Percentiles rank a stretch among this genome's conserved stretches.
These are phyloP conservation scores for Quercus robur DNA, from an alignment of 306 rosid genomes.

Conservation along the genomic window DNA sequence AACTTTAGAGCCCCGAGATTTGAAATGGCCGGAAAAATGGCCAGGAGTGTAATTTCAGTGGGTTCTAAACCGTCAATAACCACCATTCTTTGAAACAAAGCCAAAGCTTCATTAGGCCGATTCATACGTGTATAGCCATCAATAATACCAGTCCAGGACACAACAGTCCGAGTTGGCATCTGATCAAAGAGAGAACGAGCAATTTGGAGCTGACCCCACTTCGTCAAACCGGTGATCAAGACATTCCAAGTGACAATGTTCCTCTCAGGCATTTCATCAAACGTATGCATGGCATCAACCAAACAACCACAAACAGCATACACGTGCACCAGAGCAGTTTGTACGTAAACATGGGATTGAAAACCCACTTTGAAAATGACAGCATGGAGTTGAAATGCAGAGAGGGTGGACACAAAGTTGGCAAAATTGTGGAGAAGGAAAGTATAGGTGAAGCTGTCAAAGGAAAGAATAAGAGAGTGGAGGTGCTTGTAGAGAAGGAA, in stretches of 20 bases:
- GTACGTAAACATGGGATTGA: slow-evolving; percentile 54
- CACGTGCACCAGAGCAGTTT: slow-evolving; percentile 52
- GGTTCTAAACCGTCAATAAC: slow-evolving; percentile 43
- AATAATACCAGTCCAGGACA: slow-evolving; percentile 70
- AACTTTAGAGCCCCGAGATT: slow-evolving; percentile 50
- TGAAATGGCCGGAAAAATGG: slow-evolving; percentile 57
- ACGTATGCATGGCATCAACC: slow-evolving; percentile 42
- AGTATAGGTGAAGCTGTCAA: slow-evolving; percentile 55
- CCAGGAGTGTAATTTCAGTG: slow-evolving; percentile 54
- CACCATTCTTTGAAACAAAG: slow-evolving; percentile 55
- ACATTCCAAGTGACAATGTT: slow-evolving; percentile 70
- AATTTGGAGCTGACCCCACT: slow-evolving; percentile 51
- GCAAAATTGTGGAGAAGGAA: slow-evolving; percentile 58
- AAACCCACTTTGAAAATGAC: slow-evolving; percentile 56
- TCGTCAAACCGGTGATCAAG: slow-evolving; percentile 50
- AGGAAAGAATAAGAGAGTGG: not conserved
- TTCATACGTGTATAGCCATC: slow-evolving; percentile 52
- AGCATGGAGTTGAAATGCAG: slow-evolving; percentile 57
- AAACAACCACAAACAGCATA: slow-evolving; percentile 45
- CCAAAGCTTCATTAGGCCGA: slow-evolving; percentile 45
- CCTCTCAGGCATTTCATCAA: slow-evolving; percentile 50
- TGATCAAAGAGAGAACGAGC: slow-evolving; percentile 48
- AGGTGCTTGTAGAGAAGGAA: slow-evolving; percentile 31
- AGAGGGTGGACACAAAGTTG: slow-evolving; percentile 1
- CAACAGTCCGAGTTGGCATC: slow-evolving; percentile 56